Base-by-base conservation (phyloP, 2,329 filamentous ascomycete species). In the Pezicula carpinea region DNA sequence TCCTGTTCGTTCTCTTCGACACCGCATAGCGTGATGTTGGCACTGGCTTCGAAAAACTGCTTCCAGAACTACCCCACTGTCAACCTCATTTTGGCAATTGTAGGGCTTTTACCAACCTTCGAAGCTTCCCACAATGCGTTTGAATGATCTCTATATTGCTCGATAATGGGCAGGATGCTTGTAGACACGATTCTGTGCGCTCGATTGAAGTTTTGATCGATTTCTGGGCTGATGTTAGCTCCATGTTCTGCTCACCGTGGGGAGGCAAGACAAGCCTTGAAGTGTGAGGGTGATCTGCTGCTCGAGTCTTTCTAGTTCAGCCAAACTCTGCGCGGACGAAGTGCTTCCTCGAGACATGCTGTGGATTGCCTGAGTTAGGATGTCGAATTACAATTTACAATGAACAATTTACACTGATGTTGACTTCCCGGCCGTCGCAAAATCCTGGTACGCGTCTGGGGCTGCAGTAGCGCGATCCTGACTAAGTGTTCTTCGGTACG, bases 31-130 rank as follows among this genome's bases (percentile, higher is more conserved):
- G 92, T 96, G 21, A 99, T 92, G 61, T 99, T 97, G 64, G 93
- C 93, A 40, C 91, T 96, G 31, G 93, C 90, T 70, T 99, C 93
- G 69, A 99, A 99, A 74, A 99, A 99, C 73, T 97, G 91, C 69
- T 99, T 99, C 93, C 93, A 99, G 69, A 99, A 99, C 87, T 95
- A 61, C 53, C 53, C 52, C 50, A 43, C 53, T 38, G 46, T 62
- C 43, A 53, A 49, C 33, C n/a, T 33, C 15, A 32, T 18, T 43
- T 31, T 10, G 18, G 21, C 31, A 31, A 10, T 15, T 40, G 15
- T n/a, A 33, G 19, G 29, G 11, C 13, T 6, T 38, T 40, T 38
- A 47, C 61, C 32, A 47, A 92, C 89, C 80, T 95, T 96, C 46
- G 92, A 95, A 18, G 91, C 90, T 59, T 97, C 91, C 93, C 93